Conservation (phyloP, 139 green algal genomes). For the Picochlorum sp. region DNA sequence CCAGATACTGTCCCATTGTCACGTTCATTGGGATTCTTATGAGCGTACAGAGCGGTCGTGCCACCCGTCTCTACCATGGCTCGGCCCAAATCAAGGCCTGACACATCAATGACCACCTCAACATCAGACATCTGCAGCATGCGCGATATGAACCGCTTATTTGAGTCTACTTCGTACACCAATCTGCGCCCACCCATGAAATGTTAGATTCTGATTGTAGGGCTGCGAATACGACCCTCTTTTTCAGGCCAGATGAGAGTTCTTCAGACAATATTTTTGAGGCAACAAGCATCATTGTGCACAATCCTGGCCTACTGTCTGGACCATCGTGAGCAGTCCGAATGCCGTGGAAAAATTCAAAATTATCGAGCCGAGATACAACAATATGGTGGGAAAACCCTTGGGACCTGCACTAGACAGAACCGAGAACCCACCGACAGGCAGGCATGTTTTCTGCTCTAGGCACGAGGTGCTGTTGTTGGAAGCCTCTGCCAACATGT, state of each 20-base stretch:
- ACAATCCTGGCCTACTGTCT: constrained; percentile 47
- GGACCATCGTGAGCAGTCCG: constrained; percentile 45
- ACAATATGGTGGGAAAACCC: constrained; percentile 37
- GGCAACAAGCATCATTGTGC: constrained; percentile 55
- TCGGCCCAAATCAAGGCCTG: constrained; percentile 32
- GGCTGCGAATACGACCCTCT: constrained; percentile 50
- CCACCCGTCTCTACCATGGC: too few relatives aligned
- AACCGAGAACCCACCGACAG: constrained; percentile 63
- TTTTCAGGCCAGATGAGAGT: neutral
- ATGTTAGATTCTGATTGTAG: constrained; percentile 51
- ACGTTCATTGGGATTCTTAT: neutral
- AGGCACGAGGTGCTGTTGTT: constrained; percentile 47
- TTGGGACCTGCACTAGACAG: constrained; percentile 41
- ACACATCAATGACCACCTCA: constrained; percentile 53
- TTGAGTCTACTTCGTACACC: constrained; percentile 51
- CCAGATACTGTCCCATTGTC: neutral
- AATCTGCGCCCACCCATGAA: constrained; percentile 61
- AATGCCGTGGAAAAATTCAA: constrained; percentile 42
- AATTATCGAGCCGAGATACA: constrained; percentile 40
- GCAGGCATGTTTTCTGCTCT: constrained; percentile 34
- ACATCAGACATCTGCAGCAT: constrained; percentile 29
- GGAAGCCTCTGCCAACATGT: constrained; percentile 32
- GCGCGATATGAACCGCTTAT: constrained; percentile 9
- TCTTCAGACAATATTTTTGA: too few relatives aligned
- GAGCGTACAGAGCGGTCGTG: neutral